A percentile compares a stretch with the other conserved stretches of the same genome.
Evolutionary conservation across 495 filamentous ascomycete species (phyloP).

Genomic region (Neurospora intermedia): DNA sequence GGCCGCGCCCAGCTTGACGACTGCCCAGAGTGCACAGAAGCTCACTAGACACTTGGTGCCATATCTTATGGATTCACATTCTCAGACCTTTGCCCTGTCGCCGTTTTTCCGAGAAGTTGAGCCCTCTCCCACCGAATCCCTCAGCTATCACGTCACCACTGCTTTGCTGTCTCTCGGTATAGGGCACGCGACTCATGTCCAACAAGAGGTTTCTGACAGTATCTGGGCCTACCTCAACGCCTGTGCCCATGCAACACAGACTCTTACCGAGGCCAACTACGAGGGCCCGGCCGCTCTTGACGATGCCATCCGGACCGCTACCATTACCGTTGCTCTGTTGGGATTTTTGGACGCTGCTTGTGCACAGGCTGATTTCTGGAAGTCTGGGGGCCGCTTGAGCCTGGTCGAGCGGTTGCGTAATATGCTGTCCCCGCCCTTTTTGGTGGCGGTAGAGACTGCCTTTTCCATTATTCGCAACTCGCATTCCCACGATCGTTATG

Average conservation of each 20-base stretch:
- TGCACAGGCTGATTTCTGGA: constrained; percentile 69
- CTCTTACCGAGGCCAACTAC: constrained; percentile 34
- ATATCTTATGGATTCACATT: constrained; percentile 73
- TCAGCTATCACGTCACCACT: constrained; percentile 65
- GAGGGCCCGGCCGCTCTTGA: constrained; percentile 45
- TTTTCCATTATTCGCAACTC: constrained; percentile 71
- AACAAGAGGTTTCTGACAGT: constrained; percentile 46
- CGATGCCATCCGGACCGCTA: constrained; percentile 57
- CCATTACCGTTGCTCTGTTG: constrained; percentile 67
- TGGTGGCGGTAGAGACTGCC: constrained; percentile 73
- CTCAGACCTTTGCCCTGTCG: constrained; percentile 65
- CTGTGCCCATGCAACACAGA: constrained; percentile 42
- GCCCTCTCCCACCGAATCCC: constrained; percentile 81
- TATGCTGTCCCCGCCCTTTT: constrained; percentile 70
- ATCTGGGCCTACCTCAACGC: constrained; percentile 58
- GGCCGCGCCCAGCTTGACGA: constrained; percentile 61
- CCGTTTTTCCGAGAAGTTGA: constrained; percentile 72
- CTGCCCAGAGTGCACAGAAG: constrained; percentile 57
- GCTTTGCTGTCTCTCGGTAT: constrained; percentile 71
- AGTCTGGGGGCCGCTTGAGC: constrained; percentile 52
- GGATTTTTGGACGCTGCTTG: constrained; percentile 80
- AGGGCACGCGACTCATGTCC: constrained; percentile 49
- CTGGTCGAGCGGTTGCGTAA: constrained; percentile 57
- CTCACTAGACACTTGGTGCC: constrained; percentile 62
- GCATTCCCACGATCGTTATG: constrained; percentile 37